Evolutionary conservation across 2,329 filamentous ascomycete genomes (phyloP).

Genomic region (Plenodomus lindquistii): DNA sequence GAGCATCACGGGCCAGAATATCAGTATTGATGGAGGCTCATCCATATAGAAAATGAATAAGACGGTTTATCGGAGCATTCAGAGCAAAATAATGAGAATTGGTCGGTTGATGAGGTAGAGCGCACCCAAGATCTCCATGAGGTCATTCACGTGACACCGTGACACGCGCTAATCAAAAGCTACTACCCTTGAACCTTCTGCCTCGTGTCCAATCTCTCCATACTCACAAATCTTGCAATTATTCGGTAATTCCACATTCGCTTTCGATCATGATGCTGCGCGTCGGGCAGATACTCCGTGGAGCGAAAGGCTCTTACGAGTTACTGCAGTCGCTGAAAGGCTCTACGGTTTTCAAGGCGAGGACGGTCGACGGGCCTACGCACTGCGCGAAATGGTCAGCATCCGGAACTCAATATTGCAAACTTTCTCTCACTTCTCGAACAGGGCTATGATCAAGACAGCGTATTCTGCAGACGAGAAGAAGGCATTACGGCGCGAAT

Average conservation of each 20-base stretch:
- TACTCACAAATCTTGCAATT: neutral
- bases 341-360: slow-evolving; percentile 19
- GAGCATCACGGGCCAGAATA: slow-evolving; percentile 45
- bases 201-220: neutral
- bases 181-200: neutral
- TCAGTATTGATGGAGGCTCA: slow-evolving; percentile 43
- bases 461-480: slow-evolving; percentile 1
- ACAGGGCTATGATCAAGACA: slow-evolving; percentile 18
- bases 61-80: too few species aligned
- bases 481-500: slow-evolving; percentile 6
- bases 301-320: slow-evolving; percentile 14
- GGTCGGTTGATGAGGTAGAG: too few species aligned
- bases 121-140: too few species aligned
- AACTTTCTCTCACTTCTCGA: neutral
- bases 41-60: slow-evolving; percentile 31
- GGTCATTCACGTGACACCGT: neutral
- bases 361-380: neutral
- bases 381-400: slow-evolving; percentile 7
- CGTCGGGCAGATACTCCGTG: slow-evolving; percentile 13
- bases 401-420: neutral
- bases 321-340: slow-evolving; percentile 12
- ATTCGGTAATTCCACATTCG: neutral
- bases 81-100: too few species aligned
- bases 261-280: neutral
- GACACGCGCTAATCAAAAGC: neutral